phyloP scores from a whole-genome alignment of 2,329 filamentous ascomycete genomes.

The Metarhizium robertsii region DNA sequence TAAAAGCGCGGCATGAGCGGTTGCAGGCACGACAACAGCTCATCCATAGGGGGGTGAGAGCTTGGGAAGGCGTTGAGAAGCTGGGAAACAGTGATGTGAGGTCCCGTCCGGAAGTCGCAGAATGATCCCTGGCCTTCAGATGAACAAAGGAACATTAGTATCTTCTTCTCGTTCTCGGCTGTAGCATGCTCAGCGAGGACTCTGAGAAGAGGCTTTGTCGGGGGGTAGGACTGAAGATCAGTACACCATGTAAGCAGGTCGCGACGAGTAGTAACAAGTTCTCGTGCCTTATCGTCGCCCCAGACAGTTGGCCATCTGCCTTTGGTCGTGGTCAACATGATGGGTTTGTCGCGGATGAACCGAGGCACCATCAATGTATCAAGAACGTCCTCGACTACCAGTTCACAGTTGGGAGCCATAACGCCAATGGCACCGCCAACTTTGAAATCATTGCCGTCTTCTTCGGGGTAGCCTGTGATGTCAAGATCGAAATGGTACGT shows the following conservation, averaged over 20 bases:
- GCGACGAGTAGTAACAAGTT: conserved; percentile 80
- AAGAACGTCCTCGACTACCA: conserved; percentile 73
- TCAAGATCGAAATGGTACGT: conserved; percentile 98
- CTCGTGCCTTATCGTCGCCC: conserved; percentile 79
- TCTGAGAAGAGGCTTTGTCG: conserved; percentile 78
- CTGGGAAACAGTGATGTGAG: conserved; percentile 76
- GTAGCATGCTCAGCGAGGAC: conserved; percentile 77
- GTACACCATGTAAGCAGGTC: conserved; percentile 94
- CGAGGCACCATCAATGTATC: conserved; percentile 73
- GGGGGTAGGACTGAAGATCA: conserved; percentile 86
- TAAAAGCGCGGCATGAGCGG: conserved; percentile 97
- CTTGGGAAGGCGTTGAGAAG: conserved; percentile 88
- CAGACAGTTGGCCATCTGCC: conserved; percentile 97
- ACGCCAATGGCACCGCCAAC: conserved; percentile 94
- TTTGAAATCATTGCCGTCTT: conserved; percentile 82
- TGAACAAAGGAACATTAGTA: conserved; percentile 76
- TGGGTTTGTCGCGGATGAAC: conserved; percentile 73
- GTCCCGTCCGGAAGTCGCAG: conserved; percentile 86
- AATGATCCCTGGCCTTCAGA: conserved; percentile 87
- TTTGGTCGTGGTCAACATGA: conserved; percentile 66
- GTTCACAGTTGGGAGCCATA: conserved; percentile 73
- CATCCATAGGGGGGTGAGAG: conserved; percentile 75
- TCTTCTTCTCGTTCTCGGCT: conserved; percentile 76
- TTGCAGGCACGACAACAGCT: conserved; percentile 69
- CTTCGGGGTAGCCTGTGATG: conserved; percentile 84